phyloP scores from a whole-genome alignment of 306 rosid species.

The Nissolia schottii region DNA sequence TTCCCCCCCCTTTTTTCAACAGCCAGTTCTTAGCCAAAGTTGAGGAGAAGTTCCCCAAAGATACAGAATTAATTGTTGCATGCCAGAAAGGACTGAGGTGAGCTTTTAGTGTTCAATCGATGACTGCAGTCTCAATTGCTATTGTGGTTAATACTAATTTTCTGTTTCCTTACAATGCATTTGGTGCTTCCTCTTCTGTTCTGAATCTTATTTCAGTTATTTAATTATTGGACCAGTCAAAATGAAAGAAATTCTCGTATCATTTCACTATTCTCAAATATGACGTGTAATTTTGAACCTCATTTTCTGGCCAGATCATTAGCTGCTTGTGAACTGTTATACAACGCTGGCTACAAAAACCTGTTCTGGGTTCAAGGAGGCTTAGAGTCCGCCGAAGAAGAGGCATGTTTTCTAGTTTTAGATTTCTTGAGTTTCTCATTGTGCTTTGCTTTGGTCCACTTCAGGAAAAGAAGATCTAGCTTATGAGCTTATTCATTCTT shows the following conservation, averaged over 20 bases:
- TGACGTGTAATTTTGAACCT: slow-evolving; percentile 5
- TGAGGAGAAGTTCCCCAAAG: slow-evolving; percentile 68
- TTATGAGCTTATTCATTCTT: slow-evolving; percentile 14
- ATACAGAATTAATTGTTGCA: slow-evolving; percentile 79
- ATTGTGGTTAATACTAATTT: background rate
- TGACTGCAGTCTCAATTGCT: slow-evolving; percentile 16
- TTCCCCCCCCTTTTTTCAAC: slow-evolving; percentile 27
- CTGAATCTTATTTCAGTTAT: background rate
- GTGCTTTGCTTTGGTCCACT: slow-evolving; percentile 10
- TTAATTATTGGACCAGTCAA: background rate
- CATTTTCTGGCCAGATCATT: slow-evolving; percentile 58
- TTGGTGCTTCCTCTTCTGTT: slow-evolving; percentile 7
- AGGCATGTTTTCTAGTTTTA: slow-evolving; percentile 46
- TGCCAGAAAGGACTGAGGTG: slow-evolving; percentile 95
- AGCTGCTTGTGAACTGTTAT: slow-evolving; percentile 86
- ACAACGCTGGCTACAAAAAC: slow-evolving; percentile 75
- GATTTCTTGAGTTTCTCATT: slow-evolving; percentile 2
- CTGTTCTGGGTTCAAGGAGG: slow-evolving; percentile 99
- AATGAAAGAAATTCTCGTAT: background rate
- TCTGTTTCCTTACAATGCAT: slow-evolving; percentile 11
- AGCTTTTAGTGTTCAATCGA: slow-evolving; percentile 20
- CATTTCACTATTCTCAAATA: background rate
- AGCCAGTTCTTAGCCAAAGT: slow-evolving; percentile 77
- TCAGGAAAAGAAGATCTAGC: slow-evolving; percentile 2
- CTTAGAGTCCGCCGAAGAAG: slow-evolving; percentile 82